These are phyloP conservation scores for Kockovaella imperatae DNA, from an alignment of 768 basidiomycete species.

Conservation along the genomic window DNA sequence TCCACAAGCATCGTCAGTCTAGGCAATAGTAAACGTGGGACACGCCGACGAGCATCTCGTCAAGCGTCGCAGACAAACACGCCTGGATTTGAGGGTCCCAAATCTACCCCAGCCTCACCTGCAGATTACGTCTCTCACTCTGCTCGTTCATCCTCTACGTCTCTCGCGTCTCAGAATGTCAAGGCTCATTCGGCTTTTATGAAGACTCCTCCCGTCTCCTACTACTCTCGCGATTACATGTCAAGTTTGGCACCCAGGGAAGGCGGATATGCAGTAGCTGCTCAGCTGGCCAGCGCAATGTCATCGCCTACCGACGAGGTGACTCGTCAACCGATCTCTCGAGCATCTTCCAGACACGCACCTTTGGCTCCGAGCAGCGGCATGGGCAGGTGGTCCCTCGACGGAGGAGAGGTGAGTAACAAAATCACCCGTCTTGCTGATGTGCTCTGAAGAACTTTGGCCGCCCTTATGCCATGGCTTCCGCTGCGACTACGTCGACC, in stretches of 20 bases:
- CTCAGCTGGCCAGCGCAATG: constrained; percentile 28
- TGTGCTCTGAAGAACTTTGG: constrained; percentile 13
- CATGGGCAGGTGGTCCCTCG: constrained; percentile 37
- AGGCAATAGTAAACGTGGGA: constrained; percentile 1
- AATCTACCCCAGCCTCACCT: constrained; percentile 15
- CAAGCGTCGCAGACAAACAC: not conserved
- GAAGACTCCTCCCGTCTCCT: constrained; percentile 26
- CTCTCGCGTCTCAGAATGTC: constrained; percentile 1
- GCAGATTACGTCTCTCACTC: constrained; percentile 14
- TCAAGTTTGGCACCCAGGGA: constrained; percentile 37
- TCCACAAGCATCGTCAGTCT: constrained; percentile 20
- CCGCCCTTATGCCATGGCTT: constrained; percentile 25
- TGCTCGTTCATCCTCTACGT: constrained; percentile 30
- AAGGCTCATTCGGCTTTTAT: constrained; percentile 7
- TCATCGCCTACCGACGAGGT: not conserved
- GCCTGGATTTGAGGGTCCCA: not conserved
- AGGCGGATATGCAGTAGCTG: constrained; percentile 44
- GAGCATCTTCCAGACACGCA: constrained; percentile 8
- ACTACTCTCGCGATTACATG: constrained; percentile 42
- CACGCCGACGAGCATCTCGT: constrained; percentile 7
- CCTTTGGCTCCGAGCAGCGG: constrained; percentile 30
- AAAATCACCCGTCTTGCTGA: not conserved
- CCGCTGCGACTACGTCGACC: constrained; percentile 26
- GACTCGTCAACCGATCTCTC: not conserved
- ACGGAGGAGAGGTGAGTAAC: constrained; percentile 36